Conservation (phyloP, 2,329 filamentous ascomycete species). For the Teratosphaeria pseudoeucalypti region DNA sequence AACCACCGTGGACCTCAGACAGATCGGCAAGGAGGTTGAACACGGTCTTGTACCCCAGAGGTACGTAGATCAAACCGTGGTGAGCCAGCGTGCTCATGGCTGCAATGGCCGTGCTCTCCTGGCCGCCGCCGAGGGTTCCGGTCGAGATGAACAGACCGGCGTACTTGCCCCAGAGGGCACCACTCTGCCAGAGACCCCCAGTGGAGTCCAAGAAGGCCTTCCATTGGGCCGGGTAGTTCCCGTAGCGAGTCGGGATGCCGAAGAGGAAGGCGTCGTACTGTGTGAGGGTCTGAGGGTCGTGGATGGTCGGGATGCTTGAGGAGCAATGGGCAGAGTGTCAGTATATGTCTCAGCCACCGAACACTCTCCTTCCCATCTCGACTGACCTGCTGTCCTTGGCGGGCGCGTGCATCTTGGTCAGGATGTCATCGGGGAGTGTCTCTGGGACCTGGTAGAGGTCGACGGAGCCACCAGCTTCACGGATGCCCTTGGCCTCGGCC, state of each 20-base stretch:
- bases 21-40: slow-evolving; percentile 64
- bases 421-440: slow-evolving; percentile 74
- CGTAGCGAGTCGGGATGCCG: slow-evolving; percentile 90
- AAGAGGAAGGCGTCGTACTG: slow-evolving; percentile 79
- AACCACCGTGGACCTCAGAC: slow-evolving; percentile 72
- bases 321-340: too few relatives aligned
- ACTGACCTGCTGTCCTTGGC: slow-evolving; percentile 48
- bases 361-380: too few relatives aligned
- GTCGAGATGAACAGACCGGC: slow-evolving; percentile 86
- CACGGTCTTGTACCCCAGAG: slow-evolving; percentile 76
- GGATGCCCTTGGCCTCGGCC: slow-evolving; percentile 82
- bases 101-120: slow-evolving; percentile 76
- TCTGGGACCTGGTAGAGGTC: slow-evolving; percentile 82
- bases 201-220: slow-evolving; percentile 87
- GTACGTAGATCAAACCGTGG: slow-evolving; percentile 95
- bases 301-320: slow-evolving; percentile 46
- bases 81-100: slow-evolving; percentile 79
- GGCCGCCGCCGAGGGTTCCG: slow-evolving; percentile 74
- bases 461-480: slow-evolving; percentile 70
- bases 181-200: slow-evolving; percentile 70
- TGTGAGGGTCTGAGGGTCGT: slow-evolving; percentile 52
- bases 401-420: slow-evolving; percentile 84
- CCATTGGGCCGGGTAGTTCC: slow-evolving; percentile 95
- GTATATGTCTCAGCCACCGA: too few relatives aligned
- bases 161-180: slow-evolving; percentile 64